A percentile compares a stretch with the other conserved stretches of the same genome.
phyloP scores from a whole-genome alignment of 2,329 filamentous ascomycete species.

The Colletotrichum horii region DNA sequence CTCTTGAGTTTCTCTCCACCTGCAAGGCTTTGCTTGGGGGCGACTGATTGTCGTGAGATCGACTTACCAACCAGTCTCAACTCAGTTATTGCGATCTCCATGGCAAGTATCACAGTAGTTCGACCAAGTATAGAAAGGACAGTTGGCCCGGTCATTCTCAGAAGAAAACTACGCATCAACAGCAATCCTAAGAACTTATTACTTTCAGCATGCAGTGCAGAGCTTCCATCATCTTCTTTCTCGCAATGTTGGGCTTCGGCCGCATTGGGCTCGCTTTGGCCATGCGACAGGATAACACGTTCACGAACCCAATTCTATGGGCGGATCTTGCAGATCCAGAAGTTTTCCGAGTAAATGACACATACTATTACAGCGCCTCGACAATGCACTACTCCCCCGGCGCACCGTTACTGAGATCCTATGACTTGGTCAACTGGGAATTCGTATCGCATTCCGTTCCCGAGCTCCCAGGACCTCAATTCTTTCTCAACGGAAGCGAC shows the following conservation, averaged over 20 bases:
- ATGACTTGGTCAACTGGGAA: conserved; percentile 56
- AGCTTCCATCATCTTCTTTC: neutral
- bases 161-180: neutral
- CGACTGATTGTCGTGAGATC: neutral
- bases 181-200: neutral
- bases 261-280: neutral
- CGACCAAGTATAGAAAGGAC: neutral
- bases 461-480: conserved; percentile 40
- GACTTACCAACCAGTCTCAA: fast-evolving
- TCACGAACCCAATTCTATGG: conserved; percentile 54
- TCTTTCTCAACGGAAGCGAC: conserved; percentile 44
- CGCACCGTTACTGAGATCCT: conserved; percentile 55
- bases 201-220: neutral
- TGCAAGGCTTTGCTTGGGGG: neutral
- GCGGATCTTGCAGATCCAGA: conserved; percentile 57
- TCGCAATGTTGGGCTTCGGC: neutral
- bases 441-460: conserved; percentile 44
- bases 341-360: conserved; percentile 50
- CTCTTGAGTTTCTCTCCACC: neutral
- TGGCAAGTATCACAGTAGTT: fast-evolving
- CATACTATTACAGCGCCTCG: conserved; percentile 57
- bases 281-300: conserved; percentile 22
- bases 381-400: conserved; percentile 58
- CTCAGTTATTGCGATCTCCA: fast-evolving
- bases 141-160: neutral